Evolutionary conservation across 2,329 filamentous ascomycete species (phyloP).

Genomic region (Davidsoniella virescens): DNA sequence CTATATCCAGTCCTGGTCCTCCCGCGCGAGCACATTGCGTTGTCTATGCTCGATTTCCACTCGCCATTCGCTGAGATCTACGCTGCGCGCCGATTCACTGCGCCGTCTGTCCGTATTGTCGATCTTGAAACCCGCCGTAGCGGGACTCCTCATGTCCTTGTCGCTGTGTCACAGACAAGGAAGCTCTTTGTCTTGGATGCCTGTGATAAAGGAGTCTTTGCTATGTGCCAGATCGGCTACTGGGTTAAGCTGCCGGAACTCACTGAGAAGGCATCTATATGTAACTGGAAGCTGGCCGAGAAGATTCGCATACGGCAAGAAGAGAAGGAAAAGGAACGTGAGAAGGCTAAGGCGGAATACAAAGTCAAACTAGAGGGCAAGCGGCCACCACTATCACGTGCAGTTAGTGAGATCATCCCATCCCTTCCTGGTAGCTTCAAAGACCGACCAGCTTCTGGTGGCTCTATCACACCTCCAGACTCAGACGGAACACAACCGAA

Average conservation of each 20-base stretch:
- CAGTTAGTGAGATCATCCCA: neutral
- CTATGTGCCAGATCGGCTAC: conserved; percentile 48
- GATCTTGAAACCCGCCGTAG: conserved; percentile 46
- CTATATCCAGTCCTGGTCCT: conserved; percentile 47
- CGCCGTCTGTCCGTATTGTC: conserved; percentile 45
- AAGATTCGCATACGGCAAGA: conserved; percentile 19
- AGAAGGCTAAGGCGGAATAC: conserved; percentile 1
- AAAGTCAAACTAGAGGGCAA: conserved; percentile 1
- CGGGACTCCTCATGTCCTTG: conserved; percentile 36
- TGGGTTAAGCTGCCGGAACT: conserved; percentile 49
- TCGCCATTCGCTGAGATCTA: conserved; percentile 31
- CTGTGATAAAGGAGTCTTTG: conserved; percentile 37
- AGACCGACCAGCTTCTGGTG: neutral
- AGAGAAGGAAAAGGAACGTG: conserved; percentile 13
- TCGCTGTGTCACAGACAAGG: conserved; percentile 19
- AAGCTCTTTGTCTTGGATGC: conserved; percentile 11
- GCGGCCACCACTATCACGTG: conserved; percentile 2
- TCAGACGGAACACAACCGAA: neutral
- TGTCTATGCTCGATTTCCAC: conserved; percentile 45
- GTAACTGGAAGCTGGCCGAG: conserved; percentile 23
- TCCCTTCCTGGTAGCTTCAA: no score
- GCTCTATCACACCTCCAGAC: neutral
- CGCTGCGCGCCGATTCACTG: conserved; percentile 38
- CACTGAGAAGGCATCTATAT: conserved; percentile 28
- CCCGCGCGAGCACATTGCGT: conserved; percentile 40